Evolutionary conservation across 2,329 filamentous ascomycete genomes (phyloP), one percentile per base, ranked within the genome.

Genomic region (Diaporthe nobilis): DNA sequence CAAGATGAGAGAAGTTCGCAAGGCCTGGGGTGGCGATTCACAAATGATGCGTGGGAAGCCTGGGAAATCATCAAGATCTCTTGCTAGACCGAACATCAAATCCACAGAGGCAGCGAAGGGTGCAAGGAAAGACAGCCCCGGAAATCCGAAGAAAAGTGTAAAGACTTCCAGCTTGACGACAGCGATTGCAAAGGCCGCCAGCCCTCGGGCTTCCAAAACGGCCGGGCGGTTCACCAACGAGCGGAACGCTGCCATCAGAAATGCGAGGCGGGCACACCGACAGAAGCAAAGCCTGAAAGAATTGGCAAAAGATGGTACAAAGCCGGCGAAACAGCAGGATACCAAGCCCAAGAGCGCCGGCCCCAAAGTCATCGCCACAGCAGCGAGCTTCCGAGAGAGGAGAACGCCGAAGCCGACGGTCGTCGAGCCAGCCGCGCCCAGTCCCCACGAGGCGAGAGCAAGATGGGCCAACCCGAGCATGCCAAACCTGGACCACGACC

Each of bases 1-100:
- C 6, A 71, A 65, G 71, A 53, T 81, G 4, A 75, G 75, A n/a
- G 77, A 81, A 20, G 63, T 80, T 25, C 77, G 75, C 8, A 76
- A 28, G 49, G 47, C 37, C 15, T 82, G 81, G 81, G 79, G 78
- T 9, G 42, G 34, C 9, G 49, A 3, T 6, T 39, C n/a, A 9
- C n/a, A 51, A 15, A 25, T 22, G 31, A 39, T 1, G 31, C 10
- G 12, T 13, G 63, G 3, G 2, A 53, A 68, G 10, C 13, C 63
- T 25, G 2, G 8, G 1, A 53, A 53, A 25, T 42, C 31, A 25
- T 2, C 8, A 2, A 28, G 13, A n/a, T 28, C 31, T 22, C n/a
- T 7, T 13, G 17, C 28, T 3, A 39, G 34, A 25, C 9, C 22
- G 47, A 22, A 28, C 8, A 42, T 20, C 9, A 42, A 28, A 4